Evolutionary conservation across 2,329 filamentous ascomycete genomes (phyloP), one percentile per base, ranked within the genome.

Genomic region (Aurifilum marmelostoma): DNA sequence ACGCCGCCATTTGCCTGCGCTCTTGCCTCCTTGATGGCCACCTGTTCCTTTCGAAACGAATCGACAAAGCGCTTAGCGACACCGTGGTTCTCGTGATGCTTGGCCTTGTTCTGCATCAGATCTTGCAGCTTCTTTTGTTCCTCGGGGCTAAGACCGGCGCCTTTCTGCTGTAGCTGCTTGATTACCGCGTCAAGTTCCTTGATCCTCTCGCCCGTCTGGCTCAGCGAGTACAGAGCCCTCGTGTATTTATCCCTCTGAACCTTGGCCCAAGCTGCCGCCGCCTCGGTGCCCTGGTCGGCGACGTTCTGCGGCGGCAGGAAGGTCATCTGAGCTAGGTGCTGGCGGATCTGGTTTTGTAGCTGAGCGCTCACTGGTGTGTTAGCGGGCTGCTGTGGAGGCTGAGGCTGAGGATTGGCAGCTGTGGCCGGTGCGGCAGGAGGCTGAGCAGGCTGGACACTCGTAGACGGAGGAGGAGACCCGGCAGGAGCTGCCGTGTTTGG

Each of bases 41-140:
- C 79, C 67, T 85, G 83, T 62, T 83, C 80, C 66, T 83, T 82
- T 3, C 85, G 79, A 56, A 87, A 82, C 6, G 72, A 76, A 18
- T 83, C 82, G 3, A 87, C 81, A 73, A 83, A 87, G 27, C 78
- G 80, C 32, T 83, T 80, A 0, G 84, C 83, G 2, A 86, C 83
- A 0, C 75, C 75, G 70, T 86, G 80, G 11, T 78, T 71, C 71
- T 85, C 87, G 21, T 82, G 76, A 14, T 82, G 76, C 21, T 79
- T 76, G 1, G 83, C 83, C 69, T 81, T 83, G 54, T 80, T 80
- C 2, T 82, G 77, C 43, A 81, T 78, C 12, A 81, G 80, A 1
- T 83, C 78, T 54, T 82, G 79, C 16, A 81, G 78, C 32, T 81
- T 79, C 67, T 81, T 83, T 41, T 81, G 74, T 64, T 88, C 85